Base-by-base conservation (phyloP, 2,329 filamentous ascomycete genomes). In the Apiospora phragmitis region DNA sequence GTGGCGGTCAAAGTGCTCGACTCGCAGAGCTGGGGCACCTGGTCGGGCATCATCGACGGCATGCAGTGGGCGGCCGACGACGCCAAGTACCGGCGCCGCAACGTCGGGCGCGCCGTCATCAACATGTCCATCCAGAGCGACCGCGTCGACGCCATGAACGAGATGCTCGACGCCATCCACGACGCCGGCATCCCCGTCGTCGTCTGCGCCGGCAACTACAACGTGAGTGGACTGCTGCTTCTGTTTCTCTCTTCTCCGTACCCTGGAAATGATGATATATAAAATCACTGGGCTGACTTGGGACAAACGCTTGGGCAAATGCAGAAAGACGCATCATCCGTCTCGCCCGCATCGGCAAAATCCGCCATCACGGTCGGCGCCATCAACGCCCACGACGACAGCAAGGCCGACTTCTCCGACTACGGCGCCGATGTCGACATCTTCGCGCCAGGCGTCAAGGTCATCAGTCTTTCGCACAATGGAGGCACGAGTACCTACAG, bases 1-100 rank as follows among this genome's bases (percentile, higher is more conserved):
- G 76, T 85, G 62, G 79, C 76, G 21, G 80, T 85, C 72, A 85
- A 85, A 73, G 81, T 85, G 32, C 66, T 71, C 32, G 47, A 69
- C 68, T 12, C 51, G 65, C 26, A 47, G 43, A 75, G 76, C 29
- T 70, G 70, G 8, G 82, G 81, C 12, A 71, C 76, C 45, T 81
- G 76, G 67, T 79, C 80, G n/a, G 74, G 70, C 29, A 76, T 82
- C 67, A 79, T 84, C 67, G 70, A 71, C 8, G 82, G 81, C 21
- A 76, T 83, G 72, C 72, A 79, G 65, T 80, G 70, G 66, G 70
- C 69, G 18, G 35, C 70, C 18, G 73, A 72, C 65, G 59, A 74
- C 65, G 51, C 67, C 49, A 29, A 69, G 68, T 7, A 67, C 70
- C 51, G 69, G 59, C 69, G 69, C 24, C 68, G 80, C 68, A 71